phyloP scores from a whole-genome alignment of 179 eudicot genomes.

The Sideroxylon spinosum region DNA sequence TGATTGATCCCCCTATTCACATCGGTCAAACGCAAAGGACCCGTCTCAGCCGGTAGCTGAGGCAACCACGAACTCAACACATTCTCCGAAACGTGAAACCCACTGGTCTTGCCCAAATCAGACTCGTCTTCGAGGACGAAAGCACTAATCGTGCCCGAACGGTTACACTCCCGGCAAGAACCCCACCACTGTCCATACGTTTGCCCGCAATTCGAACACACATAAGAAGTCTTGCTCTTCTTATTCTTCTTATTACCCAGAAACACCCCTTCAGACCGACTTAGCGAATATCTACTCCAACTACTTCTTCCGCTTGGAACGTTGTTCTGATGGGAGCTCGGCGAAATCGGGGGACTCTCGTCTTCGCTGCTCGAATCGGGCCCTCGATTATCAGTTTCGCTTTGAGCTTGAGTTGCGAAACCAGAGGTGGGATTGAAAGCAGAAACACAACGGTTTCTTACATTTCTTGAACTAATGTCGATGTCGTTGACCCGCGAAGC shows the following conservation, averaged over 20 bases:
- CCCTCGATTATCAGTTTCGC: not conserved
- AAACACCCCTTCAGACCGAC: constrained; percentile 21
- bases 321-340: not conserved
- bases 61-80: constrained; percentile 64
- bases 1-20: constrained; percentile 58
- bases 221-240: constrained; percentile 49
- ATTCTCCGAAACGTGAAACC: constrained; percentile 56
- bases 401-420: constrained; percentile 14
- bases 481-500: constrained; percentile 11
- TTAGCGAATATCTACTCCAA: constrained; percentile 11
- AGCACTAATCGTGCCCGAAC: constrained; percentile 45
- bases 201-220: constrained; percentile 69
- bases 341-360: not conserved
- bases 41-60: constrained; percentile 25
- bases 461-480: constrained; percentile 5
- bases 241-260: constrained; percentile 38
- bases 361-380: not conserved
- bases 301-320: constrained; percentile 16
- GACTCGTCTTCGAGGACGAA: constrained; percentile 36
- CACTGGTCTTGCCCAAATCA: constrained; percentile 32
- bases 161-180: constrained; percentile 43
- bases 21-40: constrained; percentile 65
- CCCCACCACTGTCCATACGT: constrained; percentile 94
- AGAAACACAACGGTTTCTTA: constrained; percentile 25
- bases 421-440: constrained; percentile 31